Percentiles rank a stretch among this genome's conserved stretches.
These are phyloP conservation scores for Lineolata rhizophorae DNA, from an alignment of 495 filamentous ascomycete genomes.

Conservation along the genomic window DNA sequence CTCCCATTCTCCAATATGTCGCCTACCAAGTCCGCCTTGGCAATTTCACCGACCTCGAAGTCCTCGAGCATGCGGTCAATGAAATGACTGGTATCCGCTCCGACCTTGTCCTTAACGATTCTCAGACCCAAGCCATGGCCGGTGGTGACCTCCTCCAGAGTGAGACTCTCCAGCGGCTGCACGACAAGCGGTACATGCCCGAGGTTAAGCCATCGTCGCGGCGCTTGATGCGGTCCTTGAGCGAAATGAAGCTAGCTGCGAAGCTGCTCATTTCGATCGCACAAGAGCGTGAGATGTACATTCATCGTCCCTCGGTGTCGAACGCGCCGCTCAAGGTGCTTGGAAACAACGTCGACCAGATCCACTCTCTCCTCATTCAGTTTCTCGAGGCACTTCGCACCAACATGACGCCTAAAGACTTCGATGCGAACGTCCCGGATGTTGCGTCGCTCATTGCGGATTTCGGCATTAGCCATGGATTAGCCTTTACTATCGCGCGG, in stretches of 20 bases:
- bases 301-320: slow-evolving; percentile 42
- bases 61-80: slow-evolving; percentile 67
- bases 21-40: slow-evolving; percentile 57
- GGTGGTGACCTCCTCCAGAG: slow-evolving; percentile 60
- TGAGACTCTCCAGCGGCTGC: slow-evolving; percentile 41
- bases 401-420: slow-evolving; percentile 54
- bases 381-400: slow-evolving; percentile 75
- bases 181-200: slow-evolving; percentile 64
- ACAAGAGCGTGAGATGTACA: slow-evolving; percentile 61
- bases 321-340: slow-evolving; percentile 60
- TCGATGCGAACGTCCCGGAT: slow-evolving; percentile 60
- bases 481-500: slow-evolving; percentile 77
- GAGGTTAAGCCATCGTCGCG: slow-evolving; percentile 43
- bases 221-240: slow-evolving; percentile 57
- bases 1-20: slow-evolving; percentile 76
- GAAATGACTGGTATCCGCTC: slow-evolving; percentile 86
- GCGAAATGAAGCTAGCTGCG: slow-evolving; percentile 33
- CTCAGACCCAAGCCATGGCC: slow-evolving; percentile 65
- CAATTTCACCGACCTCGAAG: slow-evolving; percentile 66
- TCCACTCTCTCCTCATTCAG: slow-evolving; percentile 62
- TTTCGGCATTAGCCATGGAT: slow-evolving; percentile 55
- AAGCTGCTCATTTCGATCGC: slow-evolving; percentile 74
- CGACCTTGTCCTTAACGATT: slow-evolving; percentile 64
- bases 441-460: slow-evolving; percentile 50
- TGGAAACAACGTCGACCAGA: slow-evolving; percentile 70